Conservation (phyloP, 179 eudicot genomes). For the Spergularia azorica region DNA sequence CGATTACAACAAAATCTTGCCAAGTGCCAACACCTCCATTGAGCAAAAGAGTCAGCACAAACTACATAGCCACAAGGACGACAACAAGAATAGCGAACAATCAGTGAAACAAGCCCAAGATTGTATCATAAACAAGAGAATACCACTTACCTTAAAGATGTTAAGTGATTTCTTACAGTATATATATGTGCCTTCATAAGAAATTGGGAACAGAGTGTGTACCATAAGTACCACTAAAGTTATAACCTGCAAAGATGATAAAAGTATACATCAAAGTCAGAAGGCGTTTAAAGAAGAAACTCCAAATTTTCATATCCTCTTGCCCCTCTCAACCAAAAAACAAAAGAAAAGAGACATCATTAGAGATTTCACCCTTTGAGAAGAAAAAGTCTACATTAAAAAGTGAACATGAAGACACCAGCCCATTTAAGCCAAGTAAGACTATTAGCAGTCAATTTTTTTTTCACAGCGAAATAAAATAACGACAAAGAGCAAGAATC, state of each 20-base stretch:
- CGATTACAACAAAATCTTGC: background rate
- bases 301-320: background rate
- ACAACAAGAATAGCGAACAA: background rate
- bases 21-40: background rate
- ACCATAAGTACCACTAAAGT: slow-evolving; percentile 60
- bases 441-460: background rate
- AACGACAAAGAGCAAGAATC: no score
- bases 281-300: background rate
- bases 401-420: background rate
- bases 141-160: slow-evolving; percentile 62
- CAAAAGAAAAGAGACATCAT: background rate
- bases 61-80: background rate
- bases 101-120: background rate
- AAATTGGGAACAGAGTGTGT: slow-evolving; percentile 70
- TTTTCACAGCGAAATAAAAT: background rate
- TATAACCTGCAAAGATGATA: slow-evolving; percentile 52
- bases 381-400: background rate
- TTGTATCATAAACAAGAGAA: slow-evolving; percentile 7
- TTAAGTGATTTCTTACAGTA: slow-evolving; percentile 66
- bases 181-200: slow-evolving; percentile 62
- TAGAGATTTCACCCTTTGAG: background rate
- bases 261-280: slow-evolving; percentile 11
- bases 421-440: background rate
- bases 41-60: background rate
- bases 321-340: no score